Evolutionary conservation across 352 stramenopile genomes (phyloP).

Genomic region (Phytophthora fragariaefolia): DNA sequence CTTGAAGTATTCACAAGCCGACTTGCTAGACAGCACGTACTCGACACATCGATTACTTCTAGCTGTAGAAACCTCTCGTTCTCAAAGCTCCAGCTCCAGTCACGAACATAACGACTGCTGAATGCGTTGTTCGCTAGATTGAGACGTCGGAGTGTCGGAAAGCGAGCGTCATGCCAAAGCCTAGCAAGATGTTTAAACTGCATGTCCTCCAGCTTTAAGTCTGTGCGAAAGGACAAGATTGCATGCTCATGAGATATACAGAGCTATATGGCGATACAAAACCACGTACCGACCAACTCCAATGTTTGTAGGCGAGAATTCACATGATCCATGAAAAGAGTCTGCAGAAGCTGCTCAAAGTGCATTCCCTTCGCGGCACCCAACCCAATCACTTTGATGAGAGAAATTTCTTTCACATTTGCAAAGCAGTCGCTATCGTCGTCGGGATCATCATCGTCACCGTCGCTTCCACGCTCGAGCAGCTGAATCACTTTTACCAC

Average conservation of each 20-base stretch:
- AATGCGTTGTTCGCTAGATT: conserved; percentile 53
- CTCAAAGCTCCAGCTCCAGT: conserved; percentile 57
- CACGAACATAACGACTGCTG: conserved; percentile 66
- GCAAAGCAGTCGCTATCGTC: conserved; percentile 50
- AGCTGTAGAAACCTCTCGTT: conserved; percentile 51
- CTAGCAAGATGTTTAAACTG: conserved; percentile 54
- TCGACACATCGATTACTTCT: conserved; percentile 48
- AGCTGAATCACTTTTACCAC: conserved; percentile 42
- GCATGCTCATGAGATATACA: background rate
- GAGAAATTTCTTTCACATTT: conserved; percentile 37
- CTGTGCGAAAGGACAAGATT: conserved; percentile 18
- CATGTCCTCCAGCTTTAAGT: conserved; percentile 46
- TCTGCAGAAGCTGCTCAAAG: conserved; percentile 62
- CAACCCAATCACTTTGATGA: conserved; percentile 40
- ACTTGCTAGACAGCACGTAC: conserved; percentile 36
- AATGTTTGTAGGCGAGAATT: conserved; percentile 42
- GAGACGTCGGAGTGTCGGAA: conserved; percentile 42
- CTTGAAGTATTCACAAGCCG: no score
- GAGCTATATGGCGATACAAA: background rate
- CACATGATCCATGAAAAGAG: conserved; percentile 59
- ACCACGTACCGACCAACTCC: conserved; percentile 37
- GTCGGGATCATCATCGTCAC: conserved; percentile 23
- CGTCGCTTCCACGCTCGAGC: conserved; percentile 35
- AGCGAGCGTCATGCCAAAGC: conserved; percentile 57
- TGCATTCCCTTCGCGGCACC: conserved; percentile 15